Conservation (phyloP, 2,329 filamentous ascomycete genomes). For the Didymella keratinophila region DNA sequence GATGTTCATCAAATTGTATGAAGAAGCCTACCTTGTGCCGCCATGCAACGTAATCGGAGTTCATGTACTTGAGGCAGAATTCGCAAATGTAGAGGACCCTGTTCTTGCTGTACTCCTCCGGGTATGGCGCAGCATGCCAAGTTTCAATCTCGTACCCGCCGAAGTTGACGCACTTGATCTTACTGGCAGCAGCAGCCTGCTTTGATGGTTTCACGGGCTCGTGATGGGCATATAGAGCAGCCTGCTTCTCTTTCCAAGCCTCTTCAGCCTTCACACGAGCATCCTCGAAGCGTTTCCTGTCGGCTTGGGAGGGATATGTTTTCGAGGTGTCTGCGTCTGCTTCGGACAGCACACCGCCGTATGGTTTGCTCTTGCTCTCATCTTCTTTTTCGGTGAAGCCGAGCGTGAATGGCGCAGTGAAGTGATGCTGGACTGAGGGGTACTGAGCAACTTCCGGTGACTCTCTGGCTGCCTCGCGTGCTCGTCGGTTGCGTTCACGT, state of each 20-base stretch:
- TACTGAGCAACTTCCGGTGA: slow-evolving; percentile 60
- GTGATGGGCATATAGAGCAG: slow-evolving; percentile 71
- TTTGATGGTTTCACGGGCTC: slow-evolving; percentile 66
- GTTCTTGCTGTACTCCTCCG: slow-evolving; percentile 97
- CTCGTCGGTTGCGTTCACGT: slow-evolving; percentile 57
- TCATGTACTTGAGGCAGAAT: slow-evolving; percentile 99
- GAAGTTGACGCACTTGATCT: slow-evolving; percentile 99
- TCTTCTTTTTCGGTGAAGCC: slow-evolving; percentile 92
- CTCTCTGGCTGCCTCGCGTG: slow-evolving; percentile 52
- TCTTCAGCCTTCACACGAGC: slow-evolving; percentile 91
- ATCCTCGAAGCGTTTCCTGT: slow-evolving; percentile 86
- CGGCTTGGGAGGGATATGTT: slow-evolving; percentile 80
- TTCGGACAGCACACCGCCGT: slow-evolving; percentile 91
- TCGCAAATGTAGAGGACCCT: slow-evolving; percentile 98
- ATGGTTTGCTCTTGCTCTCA: slow-evolving; percentile 90
- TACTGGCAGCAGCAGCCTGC: slow-evolving; percentile 83
- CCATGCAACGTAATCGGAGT: slow-evolving; percentile 98
- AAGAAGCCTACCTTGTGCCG: slow-evolving; percentile 73
- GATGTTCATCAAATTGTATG: background rate
- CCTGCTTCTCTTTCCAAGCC: slow-evolving; percentile 78
- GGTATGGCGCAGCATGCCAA: slow-evolving; percentile 98
- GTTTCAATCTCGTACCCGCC: slow-evolving; percentile 98
- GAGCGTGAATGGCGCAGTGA: slow-evolving; percentile 78
- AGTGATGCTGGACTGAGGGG: slow-evolving; percentile 68
- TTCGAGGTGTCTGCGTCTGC: slow-evolving; percentile 89